Evolutionary conservation across 78 protist species (phyloP).

Genomic region (Guillardia theta): DNA sequence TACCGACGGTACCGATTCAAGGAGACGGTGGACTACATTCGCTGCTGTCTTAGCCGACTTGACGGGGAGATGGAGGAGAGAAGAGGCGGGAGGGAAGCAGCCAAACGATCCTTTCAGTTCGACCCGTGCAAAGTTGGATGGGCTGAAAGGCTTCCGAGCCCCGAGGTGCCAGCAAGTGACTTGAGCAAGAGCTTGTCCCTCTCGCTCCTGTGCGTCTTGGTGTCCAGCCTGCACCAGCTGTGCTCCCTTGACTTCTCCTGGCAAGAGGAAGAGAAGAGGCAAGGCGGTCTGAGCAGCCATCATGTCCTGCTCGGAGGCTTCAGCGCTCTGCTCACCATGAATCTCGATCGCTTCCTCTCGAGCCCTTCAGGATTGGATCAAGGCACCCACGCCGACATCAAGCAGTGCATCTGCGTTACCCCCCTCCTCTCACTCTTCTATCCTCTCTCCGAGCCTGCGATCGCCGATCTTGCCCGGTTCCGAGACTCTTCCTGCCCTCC

Average conservation of each 20-base stretch:
- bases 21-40: no score
- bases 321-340: background rate
- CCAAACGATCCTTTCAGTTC: no score
- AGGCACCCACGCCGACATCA: background rate
- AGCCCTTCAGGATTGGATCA: background rate
- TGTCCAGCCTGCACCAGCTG: background rate
- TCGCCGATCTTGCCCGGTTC: background rate
- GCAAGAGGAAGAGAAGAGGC: background rate
- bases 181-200: no score
- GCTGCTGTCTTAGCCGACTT: no score
- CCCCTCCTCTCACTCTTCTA: background rate
- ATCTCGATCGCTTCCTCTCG: background rate
- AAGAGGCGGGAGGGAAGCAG: no score
- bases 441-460: background rate
- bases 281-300: background rate
- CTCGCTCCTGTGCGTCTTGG: background rate
- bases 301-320: background rate
- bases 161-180: no score
- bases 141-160: no score
- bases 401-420: background rate
- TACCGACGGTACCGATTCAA: no score
- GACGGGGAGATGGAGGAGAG: no score
- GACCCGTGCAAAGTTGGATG: no score
- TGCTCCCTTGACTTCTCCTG: background rate
- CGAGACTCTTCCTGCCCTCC: no score